Evolutionary conservation across 1,284 basidiomycete species (phyloP).

Genomic region (Tilletia caries): DNA sequence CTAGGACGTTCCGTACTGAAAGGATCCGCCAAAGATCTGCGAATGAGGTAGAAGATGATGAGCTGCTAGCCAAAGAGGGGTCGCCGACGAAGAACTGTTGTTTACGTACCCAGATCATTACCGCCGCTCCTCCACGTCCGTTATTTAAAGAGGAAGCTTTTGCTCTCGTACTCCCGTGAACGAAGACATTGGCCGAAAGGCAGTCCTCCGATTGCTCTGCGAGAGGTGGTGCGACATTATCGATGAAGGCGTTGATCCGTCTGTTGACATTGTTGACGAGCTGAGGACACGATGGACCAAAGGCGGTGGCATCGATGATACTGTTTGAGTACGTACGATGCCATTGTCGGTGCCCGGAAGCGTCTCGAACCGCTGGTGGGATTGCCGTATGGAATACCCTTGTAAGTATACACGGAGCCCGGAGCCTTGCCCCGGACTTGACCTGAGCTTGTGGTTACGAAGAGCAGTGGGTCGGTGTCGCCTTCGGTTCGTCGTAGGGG

Average conservation of each 20-base stretch:
- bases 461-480: neutral
- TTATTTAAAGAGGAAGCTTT: conserved; percentile 15
- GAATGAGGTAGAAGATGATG: neutral
- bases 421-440: conserved; percentile 33
- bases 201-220: conserved; percentile 27
- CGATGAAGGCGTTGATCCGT: conserved; percentile 17
- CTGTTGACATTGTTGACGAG: neutral
- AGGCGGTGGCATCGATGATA: neutral
- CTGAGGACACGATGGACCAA: conserved; percentile 9
- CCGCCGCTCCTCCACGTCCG: conserved; percentile 56
- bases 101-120: conserved; percentile 60
- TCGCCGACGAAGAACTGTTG: no score
- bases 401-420: conserved; percentile 58
- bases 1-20: conserved; percentile 35
- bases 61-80: neutral
- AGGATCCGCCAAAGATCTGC: conserved; percentile 59
- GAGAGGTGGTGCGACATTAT: neutral
- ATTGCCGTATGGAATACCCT: conserved; percentile 68
- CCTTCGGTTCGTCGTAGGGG: conserved; percentile 64
- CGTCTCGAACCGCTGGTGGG: conserved; percentile 62
- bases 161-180: neutral
- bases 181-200: conserved; percentile 23
- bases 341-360: conserved; percentile 61
- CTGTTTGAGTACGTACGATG: conserved; percentile 14
- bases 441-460: conserved; percentile 1